phyloP scores from a whole-genome alignment of 371 early-diverging fungal genomes.

The Apophysomyces trapeziformis region DNA sequence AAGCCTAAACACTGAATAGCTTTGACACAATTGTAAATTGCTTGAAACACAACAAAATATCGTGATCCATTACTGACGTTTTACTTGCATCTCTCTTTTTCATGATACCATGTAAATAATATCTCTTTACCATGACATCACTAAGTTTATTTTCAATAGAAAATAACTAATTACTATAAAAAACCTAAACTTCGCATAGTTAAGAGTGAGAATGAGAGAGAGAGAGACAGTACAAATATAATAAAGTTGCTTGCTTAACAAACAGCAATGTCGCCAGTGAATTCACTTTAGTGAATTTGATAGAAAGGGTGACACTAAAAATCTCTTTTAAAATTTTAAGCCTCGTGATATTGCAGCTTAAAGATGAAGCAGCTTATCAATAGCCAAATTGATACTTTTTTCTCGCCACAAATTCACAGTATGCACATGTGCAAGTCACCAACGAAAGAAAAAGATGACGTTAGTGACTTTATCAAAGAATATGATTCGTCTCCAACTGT shows the following conservation, averaged over 20 bases:
- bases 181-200: too few species aligned
- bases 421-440: background rate
- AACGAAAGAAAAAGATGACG: background rate
- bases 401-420: background rate
- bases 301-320: slow-evolving; percentile 2
- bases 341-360: background rate
- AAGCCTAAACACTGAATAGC: background rate
- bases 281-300: background rate
- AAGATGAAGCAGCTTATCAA: slow-evolving; percentile 7
- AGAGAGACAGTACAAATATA: background rate
- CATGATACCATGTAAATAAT: background rate
- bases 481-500: slow-evolving; percentile 2
- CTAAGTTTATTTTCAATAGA: too few species aligned
- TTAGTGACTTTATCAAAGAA: background rate
- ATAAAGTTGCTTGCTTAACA: background rate
- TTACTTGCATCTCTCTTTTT: background rate
- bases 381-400: background rate
- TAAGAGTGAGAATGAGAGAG: too few species aligned
- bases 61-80: slow-evolving; percentile 8
- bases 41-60: background rate
- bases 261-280: background rate
- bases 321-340: background rate
- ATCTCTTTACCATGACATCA: too few species aligned
- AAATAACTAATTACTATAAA: too few species aligned
- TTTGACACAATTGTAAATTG: slow-evolving; percentile 8